Conservation (phyloP, 495 filamentous ascomycete species). For the Daldinia concentrica region DNA sequence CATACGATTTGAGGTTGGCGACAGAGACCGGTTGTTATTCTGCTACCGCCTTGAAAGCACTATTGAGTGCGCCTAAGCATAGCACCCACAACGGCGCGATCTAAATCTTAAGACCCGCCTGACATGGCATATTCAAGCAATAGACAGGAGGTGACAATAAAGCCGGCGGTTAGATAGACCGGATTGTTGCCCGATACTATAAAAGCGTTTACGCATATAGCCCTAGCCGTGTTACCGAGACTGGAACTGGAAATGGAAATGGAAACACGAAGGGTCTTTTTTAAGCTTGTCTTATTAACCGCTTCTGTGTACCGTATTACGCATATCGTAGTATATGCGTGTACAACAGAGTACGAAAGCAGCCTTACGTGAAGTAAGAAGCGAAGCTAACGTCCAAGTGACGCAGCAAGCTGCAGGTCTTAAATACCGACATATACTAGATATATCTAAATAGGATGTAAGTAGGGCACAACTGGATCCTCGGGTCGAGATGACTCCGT, state of each 20-base stretch:
- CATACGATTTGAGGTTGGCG: constrained; percentile 42
- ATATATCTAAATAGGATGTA: neutral
- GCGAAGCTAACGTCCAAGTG: neutral
- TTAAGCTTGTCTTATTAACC: constrained; percentile 36
- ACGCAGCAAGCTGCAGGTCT: neutral
- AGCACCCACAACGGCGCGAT: neutral
- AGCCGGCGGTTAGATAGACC: constrained; percentile 19
- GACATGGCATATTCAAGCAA: neutral
- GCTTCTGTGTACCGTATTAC: neutral
- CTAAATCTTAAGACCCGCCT: constrained; percentile 8
- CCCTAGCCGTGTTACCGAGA: constrained; percentile 36
- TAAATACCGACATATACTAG: neutral
- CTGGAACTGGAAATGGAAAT: too few species aligned
- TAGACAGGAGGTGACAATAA: constrained; percentile 12
- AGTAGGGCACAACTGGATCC: neutral
- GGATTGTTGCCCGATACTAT: neutral
- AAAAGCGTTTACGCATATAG: neutral
- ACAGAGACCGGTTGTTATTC: constrained; percentile 32
- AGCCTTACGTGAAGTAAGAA: neutral
- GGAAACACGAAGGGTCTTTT: constrained; percentile 28
- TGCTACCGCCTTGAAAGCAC: constrained; percentile 24
- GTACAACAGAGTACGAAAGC: constrained; percentile 1
- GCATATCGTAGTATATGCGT: neutral
- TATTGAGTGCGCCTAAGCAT: constrained; percentile 26
- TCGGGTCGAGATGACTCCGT: constrained; percentile 19